Conservation (phyloP, 805 yeast genomes). For the Allodekkera sacchari region DNA sequence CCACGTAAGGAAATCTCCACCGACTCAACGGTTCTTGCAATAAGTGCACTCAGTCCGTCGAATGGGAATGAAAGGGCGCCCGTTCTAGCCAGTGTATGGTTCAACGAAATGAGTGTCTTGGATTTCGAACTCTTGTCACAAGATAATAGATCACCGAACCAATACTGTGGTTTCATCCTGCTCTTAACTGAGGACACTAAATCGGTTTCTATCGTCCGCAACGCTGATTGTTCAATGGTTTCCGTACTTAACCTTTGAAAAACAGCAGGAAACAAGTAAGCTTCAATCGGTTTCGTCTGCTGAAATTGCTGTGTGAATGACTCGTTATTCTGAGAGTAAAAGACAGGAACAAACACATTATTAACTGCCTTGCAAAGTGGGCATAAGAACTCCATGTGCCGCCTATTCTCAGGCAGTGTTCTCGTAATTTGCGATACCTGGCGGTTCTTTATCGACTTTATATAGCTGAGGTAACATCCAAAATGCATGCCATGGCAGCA, state of each 20-base stretch:
- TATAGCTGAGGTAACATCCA: conserved; percentile 60
- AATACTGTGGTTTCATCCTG: conserved; percentile 17
- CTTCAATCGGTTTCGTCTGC: conserved; percentile 1
- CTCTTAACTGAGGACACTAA: conserved; percentile 14
- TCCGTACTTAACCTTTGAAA: not conserved
- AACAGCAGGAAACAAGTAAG: too few relatives aligned
- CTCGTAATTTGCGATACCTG: conserved; percentile 66
- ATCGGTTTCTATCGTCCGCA: conserved; percentile 11
- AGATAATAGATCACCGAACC: conserved; percentile 19
- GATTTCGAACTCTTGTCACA: conserved; percentile 10
- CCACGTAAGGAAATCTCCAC: conserved; percentile 63
- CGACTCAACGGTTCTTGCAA: conserved; percentile 53
- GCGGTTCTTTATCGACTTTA: conserved; percentile 45
- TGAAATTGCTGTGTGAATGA: conserved; percentile 13
- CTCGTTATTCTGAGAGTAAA: conserved; percentile 43
- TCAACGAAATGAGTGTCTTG: conserved; percentile 17
- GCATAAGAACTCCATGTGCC: conserved; percentile 70
- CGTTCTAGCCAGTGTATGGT: conserved; percentile 16
- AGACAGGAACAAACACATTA: conserved; percentile 73
- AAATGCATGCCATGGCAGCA: conserved; percentile 96
- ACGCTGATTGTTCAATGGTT: not conserved
- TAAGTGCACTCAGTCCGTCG: conserved; percentile 21
- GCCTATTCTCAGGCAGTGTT: conserved; percentile 68
- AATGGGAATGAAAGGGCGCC: conserved; percentile 21
- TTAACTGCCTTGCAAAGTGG: conserved; percentile 86